A percentile compares a stretch with the other conserved stretches of the same genome.
Conservation (phyloP, 164 flowering plant species). For the Berberis vulgaris region DNA sequence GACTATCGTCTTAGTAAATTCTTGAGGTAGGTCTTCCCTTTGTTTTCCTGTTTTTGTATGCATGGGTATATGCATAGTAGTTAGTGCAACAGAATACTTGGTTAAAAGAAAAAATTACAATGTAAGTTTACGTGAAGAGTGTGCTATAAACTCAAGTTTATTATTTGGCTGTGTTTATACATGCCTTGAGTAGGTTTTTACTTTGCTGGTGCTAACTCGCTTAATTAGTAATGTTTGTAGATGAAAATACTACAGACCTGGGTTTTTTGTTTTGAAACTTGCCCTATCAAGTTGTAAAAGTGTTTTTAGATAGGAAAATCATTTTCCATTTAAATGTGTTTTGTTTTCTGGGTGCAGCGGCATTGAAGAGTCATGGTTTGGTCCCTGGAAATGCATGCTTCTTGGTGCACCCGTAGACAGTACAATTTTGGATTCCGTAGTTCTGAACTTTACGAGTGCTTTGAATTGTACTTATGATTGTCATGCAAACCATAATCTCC, state of each 20-base stretch:
- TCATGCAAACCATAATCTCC: conserved; percentile 38
- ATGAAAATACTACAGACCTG: too few species aligned
- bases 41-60: neutral
- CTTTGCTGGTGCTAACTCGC: too few species aligned
- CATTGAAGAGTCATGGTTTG: conserved; percentile 87
- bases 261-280: neutral
- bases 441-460: conserved; percentile 35
- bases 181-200: too few species aligned
- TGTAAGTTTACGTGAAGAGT: neutral
- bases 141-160: neutral
- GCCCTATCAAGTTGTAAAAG: neutral
- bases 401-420: conserved; percentile 44
- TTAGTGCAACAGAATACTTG: too few species aligned
- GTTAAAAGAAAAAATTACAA: too few species aligned
- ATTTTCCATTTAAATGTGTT: neutral
- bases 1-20: conserved; percentile 58
- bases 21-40: conserved; percentile 30
- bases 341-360: conserved; percentile 28
- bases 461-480: conserved; percentile 36
- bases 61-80: neutral
- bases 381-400: conserved; percentile 74
- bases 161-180: neutral
- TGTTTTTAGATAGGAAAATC: too few species aligned
- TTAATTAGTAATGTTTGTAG: too few species aligned
- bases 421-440: conserved; percentile 23